Conservation (phyloP, 2,329 filamentous ascomycete species). For the Penicillium sp. region DNA sequence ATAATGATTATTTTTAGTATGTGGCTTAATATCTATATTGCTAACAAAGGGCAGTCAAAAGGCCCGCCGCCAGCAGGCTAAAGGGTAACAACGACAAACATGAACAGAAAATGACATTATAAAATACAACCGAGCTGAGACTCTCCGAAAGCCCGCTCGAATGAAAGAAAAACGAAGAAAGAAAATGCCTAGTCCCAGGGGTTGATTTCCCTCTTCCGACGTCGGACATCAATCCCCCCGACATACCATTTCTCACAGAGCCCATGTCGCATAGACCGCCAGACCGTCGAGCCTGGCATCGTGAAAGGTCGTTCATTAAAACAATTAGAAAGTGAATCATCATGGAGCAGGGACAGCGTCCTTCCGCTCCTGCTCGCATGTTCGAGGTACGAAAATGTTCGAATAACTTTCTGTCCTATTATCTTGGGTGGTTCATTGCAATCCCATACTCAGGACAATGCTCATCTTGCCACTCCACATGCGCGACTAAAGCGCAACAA, state of each 20-base stretch:
- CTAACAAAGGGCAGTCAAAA: slow-evolving; percentile 19
- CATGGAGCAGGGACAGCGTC: slow-evolving; percentile 13
- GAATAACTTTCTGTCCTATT: slow-evolving; percentile 12
- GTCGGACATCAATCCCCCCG: slow-evolving; percentile 4
- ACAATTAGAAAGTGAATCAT: slow-evolving; percentile 24
- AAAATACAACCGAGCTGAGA: slow-evolving; percentile 23
- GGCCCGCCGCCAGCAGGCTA: slow-evolving; percentile 21
- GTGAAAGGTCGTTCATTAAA: slow-evolving; percentile 30
- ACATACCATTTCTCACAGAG: slow-evolving; percentile 12
- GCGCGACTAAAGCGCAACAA: not conserved
- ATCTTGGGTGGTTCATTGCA: not conserved
- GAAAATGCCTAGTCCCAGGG: slow-evolving; percentile 3
- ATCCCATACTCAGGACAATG: not conserved
- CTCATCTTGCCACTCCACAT: not conserved
- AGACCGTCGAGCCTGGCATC: slow-evolving; percentile 20
- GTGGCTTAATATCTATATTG: slow-evolving; percentile 18
- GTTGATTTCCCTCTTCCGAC: not conserved
- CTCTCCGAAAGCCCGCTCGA: slow-evolving; percentile 11
- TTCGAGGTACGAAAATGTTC: slow-evolving; percentile 13
- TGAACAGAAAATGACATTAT: slow-evolving; percentile 28
- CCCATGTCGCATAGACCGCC: slow-evolving; percentile 20
- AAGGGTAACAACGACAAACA: slow-evolving; percentile 27
- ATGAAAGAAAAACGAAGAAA: slow-evolving; percentile 16
- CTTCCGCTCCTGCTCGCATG: slow-evolving; percentile 7
- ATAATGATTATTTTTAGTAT: slow-evolving; percentile 24